Evolutionary conservation across 2,329 filamentous ascomycete genomes (phyloP).

Genomic region (Pestalotiopsis sp.): DNA sequence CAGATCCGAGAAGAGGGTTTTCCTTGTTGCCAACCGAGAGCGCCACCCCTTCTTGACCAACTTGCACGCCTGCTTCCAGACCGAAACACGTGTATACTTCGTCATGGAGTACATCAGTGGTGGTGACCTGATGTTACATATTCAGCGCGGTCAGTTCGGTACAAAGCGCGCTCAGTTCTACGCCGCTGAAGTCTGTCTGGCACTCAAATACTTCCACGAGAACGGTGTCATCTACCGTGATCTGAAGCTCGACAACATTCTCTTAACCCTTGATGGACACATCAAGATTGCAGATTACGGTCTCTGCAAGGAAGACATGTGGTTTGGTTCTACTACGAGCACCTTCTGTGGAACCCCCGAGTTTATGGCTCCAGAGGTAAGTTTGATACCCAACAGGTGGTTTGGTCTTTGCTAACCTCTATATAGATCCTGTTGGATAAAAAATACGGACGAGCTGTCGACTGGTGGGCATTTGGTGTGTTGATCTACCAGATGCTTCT

Average conservation of each 20-base stretch:
- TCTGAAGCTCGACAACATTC: slow-evolving; percentile 89
- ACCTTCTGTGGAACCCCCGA: slow-evolving; percentile 99
- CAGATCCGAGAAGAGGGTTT: slow-evolving; percentile 95
- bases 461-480: slow-evolving; percentile 99
- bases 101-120: slow-evolving; percentile 99
- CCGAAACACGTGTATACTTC: slow-evolving; percentile 96
- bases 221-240: slow-evolving; percentile 99
- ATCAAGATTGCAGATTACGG: slow-evolving; percentile 99
- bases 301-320: slow-evolving; percentile 99
- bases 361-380: slow-evolving; percentile 97
- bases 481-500: slow-evolving; percentile 99
- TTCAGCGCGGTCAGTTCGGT: slow-evolving; percentile 94
- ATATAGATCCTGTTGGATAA: slow-evolving; percentile 90
- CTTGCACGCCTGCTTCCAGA: slow-evolving; percentile 97
- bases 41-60: slow-evolving; percentile 94
- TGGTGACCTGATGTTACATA: slow-evolving; percentile 98
- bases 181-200: slow-evolving; percentile 94
- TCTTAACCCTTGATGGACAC: slow-evolving; percentile 91
- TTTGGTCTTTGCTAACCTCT: not conserved
- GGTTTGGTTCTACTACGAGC: slow-evolving; percentile 94
- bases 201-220: slow-evolving; percentile 98
- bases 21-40: slow-evolving; percentile 95
- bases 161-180: slow-evolving; percentile 98
- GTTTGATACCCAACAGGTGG: slow-evolving; percentile 21
- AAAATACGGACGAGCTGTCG: slow-evolving; percentile 95